Evolutionary conservation across 2,329 filamentous ascomycete species (phyloP), one percentile per base, ranked within the genome.

Genomic region (Trichothecium sympodiale): DNA sequence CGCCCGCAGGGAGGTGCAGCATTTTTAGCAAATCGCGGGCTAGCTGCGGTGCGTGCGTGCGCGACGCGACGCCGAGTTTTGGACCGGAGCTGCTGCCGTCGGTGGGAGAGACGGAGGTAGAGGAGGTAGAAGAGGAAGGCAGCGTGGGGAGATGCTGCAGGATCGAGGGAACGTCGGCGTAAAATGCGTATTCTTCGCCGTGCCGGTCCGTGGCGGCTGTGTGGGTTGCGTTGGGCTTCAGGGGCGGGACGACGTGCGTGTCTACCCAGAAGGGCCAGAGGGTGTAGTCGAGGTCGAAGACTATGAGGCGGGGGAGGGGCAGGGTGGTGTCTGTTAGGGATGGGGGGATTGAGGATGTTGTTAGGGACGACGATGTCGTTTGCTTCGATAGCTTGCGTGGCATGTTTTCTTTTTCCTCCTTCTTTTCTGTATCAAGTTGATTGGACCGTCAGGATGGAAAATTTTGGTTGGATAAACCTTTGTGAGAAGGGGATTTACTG

Each of bases 201-300:
- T 62, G 59, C 44, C 65, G 62, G 54, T 80, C 76, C 15, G 62
- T 59, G 36, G 59, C 64, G 43, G 57, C 58, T 41, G 52, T 63
- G 60, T 57, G 57, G 40, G 52, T 62, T 1, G 62, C 38, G 36
- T 65, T 61, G 6, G 66, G 49, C 45, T 71, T 70, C 14, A 94
- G 61, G 0, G 87, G 88, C 6, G 77, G 72, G 17, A 77, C 75
- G 48, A 91, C 82, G 60, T 95, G 88, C 4, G 87, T 94, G 64
- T 96, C 91, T 2, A 94, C 80, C 89, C 89, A 96, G 62, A 95
- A 95, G 4, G 88, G 87, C 91, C 89, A 96, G n/a, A 96, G 70
- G 0, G 91, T 96, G 68, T 95, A 96, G 68, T 96, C 89, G 43
- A 96, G 76, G 57, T 96, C 91, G 62, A 96, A 95, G 43, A 91